Percentiles rank a stretch among this genome's conserved stretches.
phyloP scores from a whole-genome alignment of 2,329 filamentous ascomycete genomes.

The Cladosporium austrohemisphaericum region DNA sequence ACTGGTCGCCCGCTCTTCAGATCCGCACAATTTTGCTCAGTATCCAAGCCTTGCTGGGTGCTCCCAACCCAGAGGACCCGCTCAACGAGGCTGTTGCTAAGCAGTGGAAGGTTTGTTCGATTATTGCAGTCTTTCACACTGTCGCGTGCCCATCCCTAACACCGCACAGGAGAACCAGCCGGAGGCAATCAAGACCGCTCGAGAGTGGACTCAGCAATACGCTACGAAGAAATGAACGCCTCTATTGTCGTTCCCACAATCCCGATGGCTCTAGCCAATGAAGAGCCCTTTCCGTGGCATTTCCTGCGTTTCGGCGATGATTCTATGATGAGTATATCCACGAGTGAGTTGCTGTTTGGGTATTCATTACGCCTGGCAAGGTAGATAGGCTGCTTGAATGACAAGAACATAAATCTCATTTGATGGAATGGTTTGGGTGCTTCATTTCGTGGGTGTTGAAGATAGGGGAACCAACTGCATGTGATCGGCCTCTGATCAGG shows the following conservation, averaged over 20 bases:
- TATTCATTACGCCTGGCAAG: not conserved
- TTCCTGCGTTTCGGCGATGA: constrained; percentile 11
- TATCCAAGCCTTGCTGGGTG: constrained; percentile 92
- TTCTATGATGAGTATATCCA: not conserved
- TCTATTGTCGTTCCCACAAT: not conserved
- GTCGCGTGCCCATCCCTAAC: constrained; percentile 14
- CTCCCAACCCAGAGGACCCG: constrained; percentile 97
- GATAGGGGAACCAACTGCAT: no score
- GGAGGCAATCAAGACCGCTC: constrained; percentile 85
- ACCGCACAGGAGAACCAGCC: constrained; percentile 69
- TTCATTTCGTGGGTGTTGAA: no score
- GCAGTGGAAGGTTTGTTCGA: constrained; percentile 67
- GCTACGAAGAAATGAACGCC: constrained; percentile 42
- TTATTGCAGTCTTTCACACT: not conserved
- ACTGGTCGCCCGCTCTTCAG: constrained; percentile 97
- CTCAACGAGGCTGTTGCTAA: constrained; percentile 96
- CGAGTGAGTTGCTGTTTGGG: not conserved
- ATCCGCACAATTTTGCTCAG: constrained; percentile 98
- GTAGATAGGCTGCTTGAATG: constrained; percentile 11
- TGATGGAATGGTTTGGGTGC: no score
- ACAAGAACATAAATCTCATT: constrained; percentile 5
- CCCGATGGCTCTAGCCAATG: not conserved
- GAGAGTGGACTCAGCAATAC: constrained; percentile 85
- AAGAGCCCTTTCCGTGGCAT: constrained; percentile 1
- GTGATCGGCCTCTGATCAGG: no score